Conservation (phyloP, 148 eudicot genomes). For the Rhododendron vialii region DNA sequence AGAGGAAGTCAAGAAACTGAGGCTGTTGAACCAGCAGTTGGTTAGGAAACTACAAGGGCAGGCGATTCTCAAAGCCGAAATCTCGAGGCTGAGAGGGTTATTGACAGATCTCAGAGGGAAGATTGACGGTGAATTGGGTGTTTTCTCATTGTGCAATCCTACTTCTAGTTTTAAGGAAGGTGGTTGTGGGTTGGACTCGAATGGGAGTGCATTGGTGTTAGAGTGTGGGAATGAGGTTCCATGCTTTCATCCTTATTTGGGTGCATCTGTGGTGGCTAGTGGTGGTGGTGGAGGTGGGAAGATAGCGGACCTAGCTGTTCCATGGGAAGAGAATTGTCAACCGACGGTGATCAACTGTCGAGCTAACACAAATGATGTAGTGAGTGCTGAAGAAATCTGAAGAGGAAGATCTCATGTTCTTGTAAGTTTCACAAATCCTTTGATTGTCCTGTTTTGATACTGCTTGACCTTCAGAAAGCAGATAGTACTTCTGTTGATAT, state of each 20-base stretch:
- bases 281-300: slow-evolving; percentile 7
- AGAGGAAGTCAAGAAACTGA: slow-evolving; percentile 56
- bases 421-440: slow-evolving; percentile 10
- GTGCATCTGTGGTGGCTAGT: not conserved
- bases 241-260: slow-evolving; percentile 12
- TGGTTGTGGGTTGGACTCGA: slow-evolving; percentile 25
- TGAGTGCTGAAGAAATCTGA: slow-evolving; percentile 11
- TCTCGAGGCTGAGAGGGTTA: slow-evolving; percentile 39
- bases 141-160: slow-evolving; percentile 24
- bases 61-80: slow-evolving; percentile 44
- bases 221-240: slow-evolving; percentile 16
- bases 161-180: slow-evolving; percentile 25
- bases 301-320: not conserved
- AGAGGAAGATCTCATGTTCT: not conserved
- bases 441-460: not conserved
- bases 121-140: slow-evolving; percentile 39
- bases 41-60: slow-evolving; percentile 40
- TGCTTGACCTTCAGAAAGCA: not conserved
- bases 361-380: slow-evolving; percentile 9
- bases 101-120: slow-evolving; percentile 42
- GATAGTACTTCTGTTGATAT: not conserved
- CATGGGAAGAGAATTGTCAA: slow-evolving; percentile 23
- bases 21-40: slow-evolving; percentile 43
- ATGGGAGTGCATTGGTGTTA: slow-evolving; percentile 7
- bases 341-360: slow-evolving; percentile 21